A percentile compares a stretch with the other conserved stretches of the same genome.
phyloP scores from a whole-genome alignment of 352 stramenopile genomes.

The Globisporangium orthogonon region DNA sequence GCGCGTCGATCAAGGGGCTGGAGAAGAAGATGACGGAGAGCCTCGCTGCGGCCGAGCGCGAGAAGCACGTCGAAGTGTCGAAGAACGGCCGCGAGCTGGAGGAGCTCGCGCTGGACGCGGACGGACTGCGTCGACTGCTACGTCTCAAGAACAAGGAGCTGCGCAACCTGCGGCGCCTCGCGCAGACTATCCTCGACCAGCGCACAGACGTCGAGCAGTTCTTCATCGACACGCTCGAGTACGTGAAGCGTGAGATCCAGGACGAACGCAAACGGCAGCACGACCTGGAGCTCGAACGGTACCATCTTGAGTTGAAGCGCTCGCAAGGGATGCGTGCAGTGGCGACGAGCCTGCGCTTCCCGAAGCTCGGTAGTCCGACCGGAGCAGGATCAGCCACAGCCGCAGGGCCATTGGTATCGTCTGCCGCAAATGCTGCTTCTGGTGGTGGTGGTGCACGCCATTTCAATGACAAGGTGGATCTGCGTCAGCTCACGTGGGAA shows the following conservation, averaged over 20 bases:
- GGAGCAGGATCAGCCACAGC: neutral
- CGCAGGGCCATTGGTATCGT: neutral
- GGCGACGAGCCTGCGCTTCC: conserved; percentile 31
- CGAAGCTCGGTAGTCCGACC: conserved; percentile 29
- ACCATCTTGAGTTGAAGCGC: conserved; percentile 45
- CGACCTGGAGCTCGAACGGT: conserved; percentile 44
- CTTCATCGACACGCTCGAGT: conserved; percentile 89
- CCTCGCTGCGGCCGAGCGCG: conserved; percentile 61
- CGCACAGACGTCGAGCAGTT: conserved; percentile 90
- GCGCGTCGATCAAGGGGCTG: conserved; percentile 56
- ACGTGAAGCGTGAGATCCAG: conserved; percentile 79
- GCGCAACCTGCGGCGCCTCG: conserved; percentile 79
- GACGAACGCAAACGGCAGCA: conserved; percentile 38
- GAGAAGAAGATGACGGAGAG: conserved; percentile 71
- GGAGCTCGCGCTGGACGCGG: conserved; percentile 80
- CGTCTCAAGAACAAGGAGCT: conserved; percentile 93
- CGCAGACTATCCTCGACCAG: conserved; percentile 89
- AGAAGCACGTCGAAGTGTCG: conserved; percentile 40
- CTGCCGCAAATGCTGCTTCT: neutral
- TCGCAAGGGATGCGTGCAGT: conserved; percentile 20
- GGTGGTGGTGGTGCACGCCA: conserved; percentile 8
- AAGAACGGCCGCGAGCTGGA: conserved; percentile 63
- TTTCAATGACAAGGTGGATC: conserved; percentile 78
- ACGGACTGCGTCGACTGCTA: conserved; percentile 82
- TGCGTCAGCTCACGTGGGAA: conserved; percentile 85